Evolutionary conservation across 371 early-diverging fungal genomes (phyloP), one percentile per base, ranked within the genome.

Genomic region (Caulochytrium protostelioides): DNA sequence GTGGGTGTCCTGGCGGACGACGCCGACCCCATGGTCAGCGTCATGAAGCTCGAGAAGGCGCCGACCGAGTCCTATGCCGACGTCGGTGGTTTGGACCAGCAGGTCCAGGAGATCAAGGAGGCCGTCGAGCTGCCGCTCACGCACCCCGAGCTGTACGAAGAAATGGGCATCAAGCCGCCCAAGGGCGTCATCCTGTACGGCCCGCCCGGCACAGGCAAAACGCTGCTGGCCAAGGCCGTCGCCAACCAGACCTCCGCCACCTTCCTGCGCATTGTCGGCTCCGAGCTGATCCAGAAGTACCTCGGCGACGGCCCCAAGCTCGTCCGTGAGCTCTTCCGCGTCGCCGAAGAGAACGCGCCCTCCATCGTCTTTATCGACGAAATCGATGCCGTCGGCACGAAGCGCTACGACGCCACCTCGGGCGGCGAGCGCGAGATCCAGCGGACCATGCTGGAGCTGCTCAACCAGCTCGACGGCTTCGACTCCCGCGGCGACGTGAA

Each of bases 321-420:
- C 29, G 99, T 99, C 6, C 79, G 99, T 37, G 98, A 99, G 59
- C 58, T 98, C 8, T 99, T 99, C 74, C 67, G 92, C 34, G 87
- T 97, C 1, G 99, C 99, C 6, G 92, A 98, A 50, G 87, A 92
- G 48, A 79, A 98, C 52, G 91, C 99, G 12, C 99, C 99, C 6
- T 79, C 91, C 8, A 99, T 99, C 59, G 94, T 99, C 17, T 99
- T 99, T 57, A 99, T 99, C 56, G 99, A 99, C 59, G 99, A 99
- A 69, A 98, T 99, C 43, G 99, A 99, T 61, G 98, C 99, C 17
- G 72, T 31, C 8, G 99, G 99, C 43, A 83, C 91, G 14, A 98
- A 95, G 53, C 76, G 94, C 58, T 95, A 95, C 53, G 92, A 97
- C 32, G 84, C 92, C 4, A 85, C 82, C 26, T 92, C 91, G 2